Base-by-base conservation (phyloP, 257 asterid species). In the Cynanchum wilfordii region DNA sequence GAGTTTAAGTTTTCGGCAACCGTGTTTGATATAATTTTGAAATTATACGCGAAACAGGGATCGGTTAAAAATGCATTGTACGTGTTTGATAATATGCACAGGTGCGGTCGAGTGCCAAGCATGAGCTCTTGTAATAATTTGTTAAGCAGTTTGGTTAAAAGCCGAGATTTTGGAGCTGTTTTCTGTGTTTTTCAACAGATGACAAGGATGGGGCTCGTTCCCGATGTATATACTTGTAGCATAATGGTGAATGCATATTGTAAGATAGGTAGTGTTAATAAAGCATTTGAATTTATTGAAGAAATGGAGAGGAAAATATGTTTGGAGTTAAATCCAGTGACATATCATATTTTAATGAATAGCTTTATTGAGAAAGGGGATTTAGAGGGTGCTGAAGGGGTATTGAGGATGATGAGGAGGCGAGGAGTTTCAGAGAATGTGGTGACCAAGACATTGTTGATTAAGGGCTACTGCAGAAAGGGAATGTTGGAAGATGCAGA, bases 61-160 rank as follows among this genome's bases (percentile, higher is more conserved):
- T 76, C 87, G 88, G 66, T 83, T 33, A 85, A 78, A 69, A 73
- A 89, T 77, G 98, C 98, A 63, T 33, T 92, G 57, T 86, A 89
- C 70, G 71, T 92, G 95, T 95, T 92, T 75, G 99, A 95, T 79
- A 87, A 90, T 78, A 86, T 95, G 99, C 86, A 82, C 51, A 79
- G 83, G 63, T 83, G 91, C 24, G 98, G 98, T 57, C 80, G 89
- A 30, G 24, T 77, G 76, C 99, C 96, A 7, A 89, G 94, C 76
- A 58, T 87, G 91, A 88, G 86, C 4, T 87, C 93, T 52, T 95
- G 98, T 77, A 95, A 95, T 80, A 83, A 82, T 58, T 81, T 94
- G 88, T 86, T 95, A 89, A 86, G 90, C 86, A 64, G 76, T 77
- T 86, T 92, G 66, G 89, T 91, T 73, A 87, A 82, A 71, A 69